Conservation (phyloP, 1,284 basidiomycete genomes). For the Microbotryomycetes sp. region DNA sequence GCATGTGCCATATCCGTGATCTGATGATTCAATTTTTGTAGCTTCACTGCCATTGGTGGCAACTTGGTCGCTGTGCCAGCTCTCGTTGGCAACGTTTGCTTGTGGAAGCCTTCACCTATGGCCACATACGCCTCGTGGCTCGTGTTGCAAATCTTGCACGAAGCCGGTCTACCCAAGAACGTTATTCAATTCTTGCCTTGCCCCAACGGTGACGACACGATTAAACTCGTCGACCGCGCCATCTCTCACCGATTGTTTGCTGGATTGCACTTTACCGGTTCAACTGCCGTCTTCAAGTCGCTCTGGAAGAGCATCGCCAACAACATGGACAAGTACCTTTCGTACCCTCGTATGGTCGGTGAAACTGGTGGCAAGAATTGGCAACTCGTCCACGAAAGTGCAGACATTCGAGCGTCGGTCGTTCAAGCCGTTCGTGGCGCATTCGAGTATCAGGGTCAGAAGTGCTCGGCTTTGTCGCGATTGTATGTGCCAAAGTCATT, state of each 20-base stretch:
- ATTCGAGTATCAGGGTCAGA: slow-evolving; percentile 98
- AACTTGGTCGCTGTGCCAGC: slow-evolving; percentile 81
- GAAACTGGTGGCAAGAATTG: slow-evolving; percentile 96
- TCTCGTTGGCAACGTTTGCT: slow-evolving; percentile 85
- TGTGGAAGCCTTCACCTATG: slow-evolving; percentile 97
- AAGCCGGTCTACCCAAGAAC: slow-evolving; percentile 87
- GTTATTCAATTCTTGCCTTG: slow-evolving; percentile 94
- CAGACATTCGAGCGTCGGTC: slow-evolving; percentile 81
- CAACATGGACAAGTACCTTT: slow-evolving; percentile 77
- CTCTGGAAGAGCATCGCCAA: slow-evolving; percentile 92
- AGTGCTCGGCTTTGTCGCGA: slow-evolving; percentile 91
- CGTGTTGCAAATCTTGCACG: slow-evolving; percentile 80
- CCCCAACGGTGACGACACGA: slow-evolving; percentile 31
- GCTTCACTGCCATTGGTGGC: slow-evolving; percentile 79
- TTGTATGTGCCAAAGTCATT: slow-evolving; percentile 80
- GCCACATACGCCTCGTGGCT: slow-evolving; percentile 95
- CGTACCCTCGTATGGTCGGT: slow-evolving; percentile 91
- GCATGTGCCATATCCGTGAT: background rate
- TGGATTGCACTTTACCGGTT: slow-evolving; percentile 93
- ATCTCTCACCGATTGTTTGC: slow-evolving; percentile 70
- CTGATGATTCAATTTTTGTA: slow-evolving; percentile 1
- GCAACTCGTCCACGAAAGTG: slow-evolving; percentile 83
- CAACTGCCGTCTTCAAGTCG: slow-evolving; percentile 85
- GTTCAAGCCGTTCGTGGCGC: slow-evolving; percentile 80
- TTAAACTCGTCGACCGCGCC: slow-evolving; percentile 62